phyloP scores from a whole-genome alignment of 208 protist species.

The Wallacemonas sp. region DNA sequence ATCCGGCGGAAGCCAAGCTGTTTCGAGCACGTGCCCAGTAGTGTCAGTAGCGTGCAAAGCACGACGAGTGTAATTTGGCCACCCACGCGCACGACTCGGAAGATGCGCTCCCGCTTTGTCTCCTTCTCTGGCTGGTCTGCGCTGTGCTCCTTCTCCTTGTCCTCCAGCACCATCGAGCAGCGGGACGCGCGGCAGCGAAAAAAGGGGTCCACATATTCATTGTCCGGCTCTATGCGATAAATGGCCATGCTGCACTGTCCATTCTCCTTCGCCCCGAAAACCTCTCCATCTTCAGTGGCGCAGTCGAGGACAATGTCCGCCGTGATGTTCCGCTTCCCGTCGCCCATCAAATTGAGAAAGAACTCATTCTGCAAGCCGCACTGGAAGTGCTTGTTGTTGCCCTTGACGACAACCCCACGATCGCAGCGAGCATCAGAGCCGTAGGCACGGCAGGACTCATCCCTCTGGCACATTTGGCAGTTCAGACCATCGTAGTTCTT shows the following conservation, averaged over 20 bases:
- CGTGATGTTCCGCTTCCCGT: slow-evolving; percentile 53
- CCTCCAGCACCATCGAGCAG: slow-evolving; percentile 54
- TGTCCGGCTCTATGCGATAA: slow-evolving; percentile 70
- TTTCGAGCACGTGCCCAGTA: slow-evolving; percentile 40
- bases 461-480: slow-evolving; percentile 69
- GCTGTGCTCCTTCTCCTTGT: slow-evolving; percentile 9
- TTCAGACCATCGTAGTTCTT: slow-evolving; percentile 50
- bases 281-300: slow-evolving; percentile 37
- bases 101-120: slow-evolving; percentile 29
- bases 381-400: slow-evolving; percentile 81
- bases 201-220: slow-evolving; percentile 72
- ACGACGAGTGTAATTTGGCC: slow-evolving; percentile 50
- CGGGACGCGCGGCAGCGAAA: slow-evolving; percentile 56
- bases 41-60: slow-evolving; percentile 47
- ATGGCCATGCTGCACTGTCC: slow-evolving; percentile 62
- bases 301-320: slow-evolving; percentile 70
- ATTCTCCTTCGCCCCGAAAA: slow-evolving; percentile 33
- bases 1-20: slow-evolving; percentile 37
- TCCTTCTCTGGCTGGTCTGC: background rate
- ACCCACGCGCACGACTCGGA: slow-evolving; percentile 26
- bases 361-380: slow-evolving; percentile 55
- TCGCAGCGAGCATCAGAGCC: slow-evolving; percentile 43
- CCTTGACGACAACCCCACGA: slow-evolving; percentile 35
- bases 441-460: slow-evolving; percentile 42
- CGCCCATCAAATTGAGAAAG: slow-evolving; percentile 65